Conservation (phyloP, 345 rosid species). For the Populus euphratica region DNA sequence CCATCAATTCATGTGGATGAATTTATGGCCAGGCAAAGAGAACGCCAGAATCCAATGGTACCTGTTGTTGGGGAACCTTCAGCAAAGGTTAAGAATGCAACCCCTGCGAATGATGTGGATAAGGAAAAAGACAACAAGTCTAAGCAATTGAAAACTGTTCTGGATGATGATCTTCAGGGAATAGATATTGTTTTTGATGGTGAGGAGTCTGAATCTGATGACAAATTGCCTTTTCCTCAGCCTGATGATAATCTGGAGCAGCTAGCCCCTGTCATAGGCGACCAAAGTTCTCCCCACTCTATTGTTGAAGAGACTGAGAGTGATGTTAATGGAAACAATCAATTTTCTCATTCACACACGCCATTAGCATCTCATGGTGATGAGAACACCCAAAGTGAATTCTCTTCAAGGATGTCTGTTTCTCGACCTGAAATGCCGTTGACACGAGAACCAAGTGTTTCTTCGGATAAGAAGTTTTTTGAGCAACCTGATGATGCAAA, state of each 20-base stretch:
- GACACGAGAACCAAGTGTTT: conserved; percentile 73
- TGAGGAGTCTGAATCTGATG: conserved; percentile 89
- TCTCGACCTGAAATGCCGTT: conserved; percentile 66
- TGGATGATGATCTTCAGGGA: conserved; percentile 92
- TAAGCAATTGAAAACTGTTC: conserved; percentile 73
- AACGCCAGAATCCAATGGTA: conserved; percentile 65
- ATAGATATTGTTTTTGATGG: conserved; percentile 95
- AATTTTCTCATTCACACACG: conserved; percentile 61
- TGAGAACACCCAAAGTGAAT: conserved; percentile 78
- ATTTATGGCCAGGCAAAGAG: conserved; percentile 96
- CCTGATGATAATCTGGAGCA: conserved; percentile 82
- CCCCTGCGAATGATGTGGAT: conserved; percentile 42
- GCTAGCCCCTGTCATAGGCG: conserved; percentile 62
- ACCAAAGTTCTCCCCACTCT: conserved; percentile 81
- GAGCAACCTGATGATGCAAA: conserved; percentile 68
- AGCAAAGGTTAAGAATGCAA: conserved; percentile 46
- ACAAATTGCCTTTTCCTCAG: conserved; percentile 82
- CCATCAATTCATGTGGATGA: conserved; percentile 99
- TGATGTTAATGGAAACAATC: conserved; percentile 67
- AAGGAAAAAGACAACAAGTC: conserved; percentile 56
- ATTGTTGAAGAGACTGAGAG: conserved; percentile 93
- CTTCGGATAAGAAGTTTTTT: conserved; percentile 72
- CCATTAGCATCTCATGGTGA: conserved; percentile 64
- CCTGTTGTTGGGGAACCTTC: conserved; percentile 68
- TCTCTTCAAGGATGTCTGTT: conserved; percentile 84